Percentiles rank a stretch among this genome's conserved stretches.
These are phyloP conservation scores for Mycena rosella DNA, from an alignment of 768 basidiomycete genomes.

Conservation along the genomic window DNA sequence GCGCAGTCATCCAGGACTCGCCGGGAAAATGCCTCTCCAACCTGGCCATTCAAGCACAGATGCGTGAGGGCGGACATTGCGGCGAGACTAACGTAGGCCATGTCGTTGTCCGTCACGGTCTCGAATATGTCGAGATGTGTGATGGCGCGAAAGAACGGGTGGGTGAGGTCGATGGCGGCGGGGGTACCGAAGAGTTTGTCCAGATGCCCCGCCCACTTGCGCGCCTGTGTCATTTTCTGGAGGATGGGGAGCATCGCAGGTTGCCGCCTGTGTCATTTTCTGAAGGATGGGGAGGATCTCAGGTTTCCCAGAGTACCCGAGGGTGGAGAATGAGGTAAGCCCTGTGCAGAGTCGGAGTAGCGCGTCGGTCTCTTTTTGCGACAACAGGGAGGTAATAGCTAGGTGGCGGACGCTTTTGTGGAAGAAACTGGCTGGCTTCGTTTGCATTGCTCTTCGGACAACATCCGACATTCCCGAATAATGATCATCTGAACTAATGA, in stretches of 20 bases:
- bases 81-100: neutral
- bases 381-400: neutral
- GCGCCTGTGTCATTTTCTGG: neutral
- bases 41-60: constrained; percentile 1
- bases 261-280: too few species aligned
- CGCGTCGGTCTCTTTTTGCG: neutral
- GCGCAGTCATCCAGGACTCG: neutral
- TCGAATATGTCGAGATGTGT: constrained; percentile 20
- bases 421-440: constrained; percentile 8
- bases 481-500: neutral
- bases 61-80: constrained; percentile 15
- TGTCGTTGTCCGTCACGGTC: neutral
- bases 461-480: neutral
- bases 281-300: too few species aligned
- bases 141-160: constrained; percentile 11
- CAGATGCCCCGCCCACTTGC: constrained; percentile 11
- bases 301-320: neutral
- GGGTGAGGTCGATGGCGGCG: neutral
- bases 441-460: neutral
- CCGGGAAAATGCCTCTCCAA: neutral
- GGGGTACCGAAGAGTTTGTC: neutral
- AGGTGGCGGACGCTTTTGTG: neutral
- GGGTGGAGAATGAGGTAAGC: neutral
- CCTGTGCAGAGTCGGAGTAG: constrained; percentile 6
- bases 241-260: neutral